Percentiles rank a stretch among this genome's conserved stretches.
Conservation (phyloP, 768 basidiomycete genomes). For the Phaeolepiota aurea region DNA sequence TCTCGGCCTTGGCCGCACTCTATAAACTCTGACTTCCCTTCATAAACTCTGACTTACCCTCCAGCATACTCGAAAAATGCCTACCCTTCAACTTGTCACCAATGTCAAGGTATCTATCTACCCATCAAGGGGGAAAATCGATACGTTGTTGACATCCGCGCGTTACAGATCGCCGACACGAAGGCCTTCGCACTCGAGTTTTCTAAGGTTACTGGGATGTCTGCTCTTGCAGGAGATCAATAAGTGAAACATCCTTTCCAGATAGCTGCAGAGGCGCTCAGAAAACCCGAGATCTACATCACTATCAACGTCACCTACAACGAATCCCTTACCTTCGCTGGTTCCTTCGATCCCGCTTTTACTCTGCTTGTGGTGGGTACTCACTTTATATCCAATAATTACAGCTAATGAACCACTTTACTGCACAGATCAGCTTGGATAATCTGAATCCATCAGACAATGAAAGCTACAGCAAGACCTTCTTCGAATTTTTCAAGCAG, state of each 20-base stretch:
- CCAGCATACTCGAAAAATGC: constrained; percentile 21
- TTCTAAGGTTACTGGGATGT: constrained; percentile 35
- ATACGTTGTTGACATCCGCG: neutral
- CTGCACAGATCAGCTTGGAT: constrained; percentile 43
- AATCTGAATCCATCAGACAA: constrained; percentile 42
- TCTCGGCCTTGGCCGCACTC: neutral
- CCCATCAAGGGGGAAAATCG: neutral
- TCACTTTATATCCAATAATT: neutral
- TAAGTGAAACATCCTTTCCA: constrained; percentile 12
- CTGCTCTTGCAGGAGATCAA: constrained; percentile 1
- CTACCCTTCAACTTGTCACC: constrained; percentile 31
- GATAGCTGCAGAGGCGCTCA: constrained; percentile 44
- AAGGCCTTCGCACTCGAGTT: constrained; percentile 42
- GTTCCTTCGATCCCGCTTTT: constrained; percentile 61
- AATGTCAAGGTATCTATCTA: constrained; percentile 29
- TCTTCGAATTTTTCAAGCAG: constrained; percentile 46
- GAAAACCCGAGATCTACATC: constrained; percentile 49
- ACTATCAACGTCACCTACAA: constrained; percentile 47
- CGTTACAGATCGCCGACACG: constrained; percentile 23
- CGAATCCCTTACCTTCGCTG: constrained; percentile 51
- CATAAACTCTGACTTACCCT: neutral
- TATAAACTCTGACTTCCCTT: neutral
- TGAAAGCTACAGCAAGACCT: constrained; percentile 43
- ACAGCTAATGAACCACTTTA: neutral
- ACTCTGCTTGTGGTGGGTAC: constrained; percentile 46